phyloP scores from a whole-genome alignment of 1,284 basidiomycete species.

The Rhodotorula glutinis region DNA sequence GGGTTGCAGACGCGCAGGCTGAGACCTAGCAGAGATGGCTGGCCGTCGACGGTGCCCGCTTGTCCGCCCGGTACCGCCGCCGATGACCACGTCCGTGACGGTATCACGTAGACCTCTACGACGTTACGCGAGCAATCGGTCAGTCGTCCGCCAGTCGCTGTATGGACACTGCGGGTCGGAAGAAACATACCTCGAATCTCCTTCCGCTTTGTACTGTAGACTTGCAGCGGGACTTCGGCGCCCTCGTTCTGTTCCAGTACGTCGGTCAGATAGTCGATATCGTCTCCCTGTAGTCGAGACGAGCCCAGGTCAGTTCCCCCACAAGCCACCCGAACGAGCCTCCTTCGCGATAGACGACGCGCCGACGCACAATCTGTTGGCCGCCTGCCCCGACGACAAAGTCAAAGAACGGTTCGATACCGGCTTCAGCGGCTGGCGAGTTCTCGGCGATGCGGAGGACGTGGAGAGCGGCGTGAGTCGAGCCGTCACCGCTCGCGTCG shows the following conservation, averaged over 20 bases:
- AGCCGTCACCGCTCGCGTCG: slow-evolving; percentile 6
- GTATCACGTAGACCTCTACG: slow-evolving; percentile 75
- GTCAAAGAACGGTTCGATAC: slow-evolving; percentile 94
- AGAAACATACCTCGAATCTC: slow-evolving; percentile 67
- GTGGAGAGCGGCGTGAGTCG: slow-evolving; percentile 32
- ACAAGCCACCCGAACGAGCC: background rate
- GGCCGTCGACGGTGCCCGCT: slow-evolving; percentile 9
- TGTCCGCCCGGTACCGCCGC: slow-evolving; percentile 41
- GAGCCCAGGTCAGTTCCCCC: too few relatives aligned
- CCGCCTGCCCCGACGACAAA: slow-evolving; percentile 88
- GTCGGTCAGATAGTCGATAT: slow-evolving; percentile 69
- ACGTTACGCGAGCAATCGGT: too few relatives aligned
- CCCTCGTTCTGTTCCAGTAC: slow-evolving; percentile 86
- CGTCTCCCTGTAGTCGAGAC: slow-evolving; percentile 40
- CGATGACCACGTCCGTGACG: slow-evolving; percentile 72
- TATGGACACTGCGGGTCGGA: too few relatives aligned
- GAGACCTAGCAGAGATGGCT: slow-evolving; percentile 76
- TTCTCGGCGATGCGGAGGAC: slow-evolving; percentile 39
- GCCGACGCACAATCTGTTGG: slow-evolving; percentile 41
- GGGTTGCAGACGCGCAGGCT: slow-evolving; percentile 89
- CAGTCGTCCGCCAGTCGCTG: too few relatives aligned
- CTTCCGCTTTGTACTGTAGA: slow-evolving; percentile 88
- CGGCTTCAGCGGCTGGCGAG: slow-evolving; percentile 45
- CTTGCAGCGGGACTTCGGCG: slow-evolving; percentile 68
- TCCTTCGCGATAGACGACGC: too few relatives aligned